Conservation (phyloP, 164 flowering plant species). For the Vitis riparia region DNA sequence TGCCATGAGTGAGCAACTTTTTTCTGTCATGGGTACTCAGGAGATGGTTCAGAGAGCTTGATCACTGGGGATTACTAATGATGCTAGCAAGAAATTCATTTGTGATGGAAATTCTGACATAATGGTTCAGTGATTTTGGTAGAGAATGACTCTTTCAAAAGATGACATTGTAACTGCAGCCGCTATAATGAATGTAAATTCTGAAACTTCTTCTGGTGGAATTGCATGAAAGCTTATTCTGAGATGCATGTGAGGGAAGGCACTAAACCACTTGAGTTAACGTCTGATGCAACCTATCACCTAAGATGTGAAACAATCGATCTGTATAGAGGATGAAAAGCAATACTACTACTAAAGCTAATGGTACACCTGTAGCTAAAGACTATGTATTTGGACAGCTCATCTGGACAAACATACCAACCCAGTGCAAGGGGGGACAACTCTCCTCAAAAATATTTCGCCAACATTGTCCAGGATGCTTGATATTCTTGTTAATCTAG, state of each 20-base stretch:
- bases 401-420: slow-evolving; percentile 6
- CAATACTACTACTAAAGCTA: slow-evolving; percentile 20
- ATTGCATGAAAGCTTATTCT: slow-evolving; percentile 22
- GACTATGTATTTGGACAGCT: too few species aligned
- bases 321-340: slow-evolving; percentile 85
- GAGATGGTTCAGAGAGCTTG: slow-evolving; percentile 69
- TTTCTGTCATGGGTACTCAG: slow-evolving; percentile 42
- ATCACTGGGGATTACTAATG: too few species aligned
- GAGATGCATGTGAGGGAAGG: slow-evolving; percentile 81
- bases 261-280: slow-evolving; percentile 78
- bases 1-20: slow-evolving; percentile 44
- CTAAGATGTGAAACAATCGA: slow-evolving; percentile 80
- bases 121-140: too few species aligned
- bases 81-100: too few species aligned
- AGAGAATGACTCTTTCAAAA: too few species aligned
- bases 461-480: too few species aligned
- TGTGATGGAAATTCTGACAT: too few species aligned
- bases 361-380: too few species aligned
- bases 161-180: too few species aligned
- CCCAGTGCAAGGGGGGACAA: slow-evolving; percentile 1
- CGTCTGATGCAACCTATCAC: slow-evolving; percentile 82
- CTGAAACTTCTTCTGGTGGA: neutral
- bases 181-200: too few species aligned
- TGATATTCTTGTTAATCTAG: too few species aligned
- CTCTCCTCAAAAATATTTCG: too few species aligned